Evolutionary conservation across 148 eudicot species (phyloP).

Genomic region (Amaranthus palmeri): DNA sequence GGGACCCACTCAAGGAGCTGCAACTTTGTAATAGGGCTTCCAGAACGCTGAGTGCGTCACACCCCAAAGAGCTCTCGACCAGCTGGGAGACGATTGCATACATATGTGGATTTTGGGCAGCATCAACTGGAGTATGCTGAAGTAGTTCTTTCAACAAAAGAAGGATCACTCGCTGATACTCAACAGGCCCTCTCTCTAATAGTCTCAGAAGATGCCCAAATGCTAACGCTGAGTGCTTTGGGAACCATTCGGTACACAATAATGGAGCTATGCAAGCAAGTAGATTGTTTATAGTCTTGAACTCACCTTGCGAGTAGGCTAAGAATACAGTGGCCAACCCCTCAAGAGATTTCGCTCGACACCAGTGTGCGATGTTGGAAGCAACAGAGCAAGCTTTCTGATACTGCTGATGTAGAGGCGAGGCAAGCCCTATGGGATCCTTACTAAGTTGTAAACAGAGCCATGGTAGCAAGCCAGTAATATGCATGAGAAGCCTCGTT

Average conservation of each 20-base stretch:
- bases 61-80: slow-evolving; percentile 96
- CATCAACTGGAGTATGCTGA: slow-evolving; percentile 94
- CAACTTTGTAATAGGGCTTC: slow-evolving; percentile 99
- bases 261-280: slow-evolving; percentile 91
- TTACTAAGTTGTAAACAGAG: slow-evolving; percentile 84
- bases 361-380: slow-evolving; percentile 78
- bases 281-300: slow-evolving; percentile 71
- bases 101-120: slow-evolving; percentile 99
- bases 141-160: slow-evolving; percentile 87
- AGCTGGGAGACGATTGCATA: slow-evolving; percentile 95
- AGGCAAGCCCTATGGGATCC: slow-evolving; percentile 57
- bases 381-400: slow-evolving; percentile 92
- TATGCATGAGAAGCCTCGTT: slow-evolving; percentile 90
- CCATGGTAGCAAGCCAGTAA: slow-evolving; percentile 94
- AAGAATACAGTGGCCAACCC: slow-evolving; percentile 76
- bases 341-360: slow-evolving; percentile 75
- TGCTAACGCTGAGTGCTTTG: slow-evolving; percentile 89
- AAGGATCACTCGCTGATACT: slow-evolving; percentile 86
- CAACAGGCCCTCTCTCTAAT: slow-evolving; percentile 86
- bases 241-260: slow-evolving; percentile 90
- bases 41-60: slow-evolving; percentile 92
- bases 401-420: slow-evolving; percentile 64
- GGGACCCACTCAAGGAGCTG: slow-evolving; percentile 63
- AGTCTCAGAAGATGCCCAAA: slow-evolving; percentile 85
- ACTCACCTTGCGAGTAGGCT: slow-evolving; percentile 82